Percentiles rank a stretch among this genome's conserved stretches.
Conservation (phyloP, 805 yeast genomes). For the Candida nonsorbophila region DNA sequence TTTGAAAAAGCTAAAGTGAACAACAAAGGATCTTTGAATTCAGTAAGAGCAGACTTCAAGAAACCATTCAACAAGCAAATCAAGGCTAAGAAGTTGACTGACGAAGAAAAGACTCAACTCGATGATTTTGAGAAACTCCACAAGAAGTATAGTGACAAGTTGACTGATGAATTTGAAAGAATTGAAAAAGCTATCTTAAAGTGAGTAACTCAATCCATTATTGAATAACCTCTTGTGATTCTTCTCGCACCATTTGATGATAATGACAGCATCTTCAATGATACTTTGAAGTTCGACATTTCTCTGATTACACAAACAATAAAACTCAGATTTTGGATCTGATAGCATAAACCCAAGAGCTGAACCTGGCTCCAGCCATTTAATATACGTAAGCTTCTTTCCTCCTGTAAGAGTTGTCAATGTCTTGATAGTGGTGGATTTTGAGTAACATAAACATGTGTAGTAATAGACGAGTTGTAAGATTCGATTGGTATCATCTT, state of each 20-base stretch:
- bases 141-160: conserved; percentile 56
- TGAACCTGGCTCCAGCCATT: conserved; percentile 25
- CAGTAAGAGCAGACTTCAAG: conserved; percentile 47
- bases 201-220: conserved; percentile 31
- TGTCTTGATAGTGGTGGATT: conserved; percentile 10
- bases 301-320: conserved; percentile 36
- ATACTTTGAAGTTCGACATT: conserved; percentile 53
- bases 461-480: conserved; percentile 35
- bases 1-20: conserved; percentile 58
- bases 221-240: conserved; percentile 69
- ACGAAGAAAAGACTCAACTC: conserved; percentile 48
- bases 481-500: conserved; percentile 16
- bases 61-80: conserved; percentile 55
- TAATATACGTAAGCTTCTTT: conserved; percentile 42
- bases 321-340: conserved; percentile 29
- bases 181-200: conserved; percentile 44
- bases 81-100: conserved; percentile 45
- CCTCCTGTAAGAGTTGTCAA: conserved; percentile 17
- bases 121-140: conserved; percentile 65
- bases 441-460: conserved; percentile 19
- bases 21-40: conserved; percentile 42
- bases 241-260: conserved; percentile 72
- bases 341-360: conserved; percentile 34
- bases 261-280: conserved; percentile 54
- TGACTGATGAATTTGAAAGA: conserved; percentile 50